Base-by-base conservation (phyloP, 2,329 filamentous ascomycete genomes). In the Aspergillus arachidicola region DNA sequence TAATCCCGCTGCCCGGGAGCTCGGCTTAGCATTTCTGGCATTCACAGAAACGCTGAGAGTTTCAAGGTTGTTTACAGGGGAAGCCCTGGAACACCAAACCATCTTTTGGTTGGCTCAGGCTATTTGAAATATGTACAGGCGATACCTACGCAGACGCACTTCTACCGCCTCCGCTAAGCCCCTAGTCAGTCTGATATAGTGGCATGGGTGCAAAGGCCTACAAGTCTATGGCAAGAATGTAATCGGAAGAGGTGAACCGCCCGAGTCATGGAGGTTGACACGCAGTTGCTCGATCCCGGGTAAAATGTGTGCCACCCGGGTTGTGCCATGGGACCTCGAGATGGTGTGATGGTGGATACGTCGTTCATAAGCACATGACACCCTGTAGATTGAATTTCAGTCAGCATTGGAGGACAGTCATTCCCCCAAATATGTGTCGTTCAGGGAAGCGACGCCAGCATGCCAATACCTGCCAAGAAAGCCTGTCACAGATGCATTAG, bases 291-390 rank as follows among this genome's bases (percentile, higher is more conserved):
- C 16, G 12, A 28, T n/a, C 11, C 21, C 32, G 32, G 45, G 21
- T 14, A 26, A 16, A 16, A 32, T 14, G 16, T 6, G 10, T 48
- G 45, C 23, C 45, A 38, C 23, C 11, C n/a, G 9, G 26, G 21
- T 59, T 59, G 45, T 53, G 41, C 56, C 41, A 59, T 59, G 50
- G 12, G 46, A n/a, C 46, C 32, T 38, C 30, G 46, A 41, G 32
- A 59, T 59, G 57, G 45, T 59, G 57, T 51, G 57, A 59, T 59
- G 34, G 46, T 28, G 57, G 19, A 30, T 38, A 41, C 28, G 26
- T 46, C 28, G 14, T n/a, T 1, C 56, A 48, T 10, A 26, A 59
- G 36, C 45, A 41, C 45, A 58, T 58, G 57, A 51, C 32, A 46
- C 57, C 45, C 43, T 28, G n/a, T 34, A 21, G n/a, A 34, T 58